Base-by-base conservation (phyloP, 768 basidiomycete genomes). In the Termitomyces sp. region DNA sequence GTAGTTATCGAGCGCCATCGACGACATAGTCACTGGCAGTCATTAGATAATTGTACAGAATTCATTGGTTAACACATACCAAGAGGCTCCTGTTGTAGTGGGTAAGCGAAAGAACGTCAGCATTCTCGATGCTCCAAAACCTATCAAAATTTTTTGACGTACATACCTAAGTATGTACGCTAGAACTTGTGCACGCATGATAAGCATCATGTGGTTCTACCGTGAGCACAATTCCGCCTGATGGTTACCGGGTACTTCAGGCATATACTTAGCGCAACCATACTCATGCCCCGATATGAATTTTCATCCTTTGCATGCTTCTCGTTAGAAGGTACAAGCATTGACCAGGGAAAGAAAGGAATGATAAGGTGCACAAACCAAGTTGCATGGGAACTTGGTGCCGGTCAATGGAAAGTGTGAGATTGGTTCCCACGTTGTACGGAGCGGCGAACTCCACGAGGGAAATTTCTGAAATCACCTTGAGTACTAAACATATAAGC, bases 381-480 rank as follows among this genome's bases (percentile, higher is more conserved):
- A 14, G 35, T 14, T 37, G 35, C 35, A 38, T 6, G 37, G 15
- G 37, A 17, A 17, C 37, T 38, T 17, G 5, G 15, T 38, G 37
- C 35, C 35, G 14, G 35, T 12, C 11, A 40, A 48, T 84, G 74
- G 86, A 88, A 35, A 19, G 85, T 86, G 72, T 76, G 73, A 40
- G 85, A 85, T 70, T 81, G 80, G 66, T 89, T 89, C 47, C 87
- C 87, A 59, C 80, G 79, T 69, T 79, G 21, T 86, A 48, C 21
- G 85, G 80, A 80, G 56, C 79, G 81, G 74, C 87, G 86, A 48
- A 74, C 23, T 23, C 23, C 23, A 23, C 23, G 23, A 23, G 23
- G 23, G 23, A 23, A 23, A 23, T 23, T 23, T 23, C 23, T 1
- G 2, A 23, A 1, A 2, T 23, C 23, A 23, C 23, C 23, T 23